Evolutionary conservation across 1,284 basidiomycete species (phyloP).

Genomic region (Coriolopsis trogii): DNA sequence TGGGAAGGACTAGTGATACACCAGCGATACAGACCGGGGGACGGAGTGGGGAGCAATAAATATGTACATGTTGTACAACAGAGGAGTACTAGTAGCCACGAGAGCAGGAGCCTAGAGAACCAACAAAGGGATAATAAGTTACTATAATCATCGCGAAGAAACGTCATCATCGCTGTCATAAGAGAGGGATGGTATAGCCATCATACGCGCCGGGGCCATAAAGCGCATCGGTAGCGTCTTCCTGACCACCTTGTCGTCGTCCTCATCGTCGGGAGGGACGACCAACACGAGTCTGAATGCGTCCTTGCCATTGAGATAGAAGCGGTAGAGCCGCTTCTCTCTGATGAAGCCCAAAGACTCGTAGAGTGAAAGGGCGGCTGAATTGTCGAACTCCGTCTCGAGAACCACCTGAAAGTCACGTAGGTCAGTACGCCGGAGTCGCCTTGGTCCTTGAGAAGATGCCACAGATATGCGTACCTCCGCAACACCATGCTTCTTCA

Average conservation of each 20-base stretch:
- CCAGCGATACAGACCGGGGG: constrained; percentile 9
- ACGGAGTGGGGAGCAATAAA: constrained; percentile 14
- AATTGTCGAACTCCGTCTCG: constrained; percentile 97
- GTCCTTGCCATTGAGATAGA: constrained; percentile 95
- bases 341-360: constrained; percentile 92
- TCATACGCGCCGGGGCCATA: constrained; percentile 27
- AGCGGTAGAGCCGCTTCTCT: constrained; percentile 93
- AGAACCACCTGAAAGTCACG: constrained; percentile 75
- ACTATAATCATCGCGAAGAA: constrained; percentile 26
- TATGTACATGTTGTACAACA: constrained; percentile 25
- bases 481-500: constrained; percentile 80
- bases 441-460: too few relatives aligned
- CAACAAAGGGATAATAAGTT: neutral
- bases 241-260: constrained; percentile 13
- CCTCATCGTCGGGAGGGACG: constrained; percentile 42
- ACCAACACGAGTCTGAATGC: constrained; percentile 77
- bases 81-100: too few relatives aligned
- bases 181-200: constrained; percentile 26
- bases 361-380: constrained; percentile 85
- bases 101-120: too few relatives aligned
- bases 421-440: constrained; percentile 1
- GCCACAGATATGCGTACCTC: constrained; percentile 57
- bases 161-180: constrained; percentile 33
- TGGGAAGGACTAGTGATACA: constrained; percentile 21
- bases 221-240: constrained; percentile 19